phyloP scores from a whole-genome alignment of 805 yeast species.

The Kuraishia capsulata region DNA sequence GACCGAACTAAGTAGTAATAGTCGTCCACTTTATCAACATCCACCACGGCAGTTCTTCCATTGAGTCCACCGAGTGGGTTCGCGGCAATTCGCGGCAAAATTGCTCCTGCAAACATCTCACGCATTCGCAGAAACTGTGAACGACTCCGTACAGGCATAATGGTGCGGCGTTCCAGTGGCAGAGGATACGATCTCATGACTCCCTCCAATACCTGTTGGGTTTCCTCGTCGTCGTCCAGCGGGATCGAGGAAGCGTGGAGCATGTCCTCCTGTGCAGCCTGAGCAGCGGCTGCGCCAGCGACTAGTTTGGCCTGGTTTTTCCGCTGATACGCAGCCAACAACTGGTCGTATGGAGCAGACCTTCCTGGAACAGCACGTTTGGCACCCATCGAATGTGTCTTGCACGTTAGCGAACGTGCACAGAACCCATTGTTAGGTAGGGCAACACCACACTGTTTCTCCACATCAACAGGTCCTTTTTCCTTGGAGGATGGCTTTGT shows the following conservation, averaged over 20 bases:
- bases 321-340: constrained; percentile 84
- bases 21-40: constrained; percentile 63
- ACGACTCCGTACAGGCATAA: constrained; percentile 63
- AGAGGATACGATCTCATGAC: constrained; percentile 70
- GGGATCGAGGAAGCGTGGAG: constrained; percentile 36
- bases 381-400: constrained; percentile 98
- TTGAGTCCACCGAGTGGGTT: constrained; percentile 66
- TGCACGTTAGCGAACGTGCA: constrained; percentile 93
- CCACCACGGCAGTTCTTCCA: constrained; percentile 71
- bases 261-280: constrained; percentile 64
- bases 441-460: constrained; percentile 92
- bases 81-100: constrained; percentile 50
- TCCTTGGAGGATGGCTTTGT: constrained; percentile 34
- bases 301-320: constrained; percentile 87
- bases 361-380: constrained; percentile 93
- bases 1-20: constrained; percentile 45
- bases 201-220: constrained; percentile 85
- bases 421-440: constrained; percentile 92
- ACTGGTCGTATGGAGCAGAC: constrained; percentile 82
- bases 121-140: constrained; percentile 77
- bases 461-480: constrained; percentile 83
- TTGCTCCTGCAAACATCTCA: constrained; percentile 88
- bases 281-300: constrained; percentile 71
- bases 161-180: constrained; percentile 72
- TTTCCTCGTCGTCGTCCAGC: constrained; percentile 85